A percentile compares a stretch with the other conserved stretches of the same genome.
Conservation (phyloP, 495 filamentous ascomycete species). For the Talaromyces wortmannii region DNA sequence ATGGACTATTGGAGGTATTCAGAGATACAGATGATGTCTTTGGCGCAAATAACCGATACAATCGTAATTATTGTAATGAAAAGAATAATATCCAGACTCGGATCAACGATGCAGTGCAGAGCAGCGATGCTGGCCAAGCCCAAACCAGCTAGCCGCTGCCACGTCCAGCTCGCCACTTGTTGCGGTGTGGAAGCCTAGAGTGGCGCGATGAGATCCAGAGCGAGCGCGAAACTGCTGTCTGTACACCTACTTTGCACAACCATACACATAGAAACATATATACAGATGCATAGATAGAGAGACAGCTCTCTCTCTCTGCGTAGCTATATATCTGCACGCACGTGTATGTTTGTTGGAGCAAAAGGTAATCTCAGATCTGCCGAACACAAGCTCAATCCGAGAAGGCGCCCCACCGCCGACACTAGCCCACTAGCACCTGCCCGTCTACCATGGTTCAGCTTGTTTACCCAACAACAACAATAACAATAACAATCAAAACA, state of each 20-base stretch:
- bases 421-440: background rate
- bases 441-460: conserved; percentile 3
- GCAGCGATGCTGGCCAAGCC: background rate
- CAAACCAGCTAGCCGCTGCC: background rate
- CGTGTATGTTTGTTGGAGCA: no score
- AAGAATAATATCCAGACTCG: no score
- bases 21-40: no score
- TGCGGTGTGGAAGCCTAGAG: background rate
- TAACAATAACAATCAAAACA: background rate
- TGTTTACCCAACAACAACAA: conserved; percentile 3
- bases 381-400: background rate
- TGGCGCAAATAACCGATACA: no score
- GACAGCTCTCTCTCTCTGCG: no score
- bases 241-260: no score
- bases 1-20: no score
- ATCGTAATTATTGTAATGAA: no score
- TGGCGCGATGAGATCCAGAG: background rate
- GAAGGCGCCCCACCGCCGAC: background rate
- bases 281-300: no score
- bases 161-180: background rate
- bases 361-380: background rate
- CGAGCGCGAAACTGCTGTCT: no score
- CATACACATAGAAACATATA: no score
- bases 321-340: no score
- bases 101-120: background rate